Evolutionary conservation across 1,284 basidiomycete genomes (phyloP), one percentile per base, ranked within the genome.

Genomic region (Sanguinoderma infundibulare): DNA sequence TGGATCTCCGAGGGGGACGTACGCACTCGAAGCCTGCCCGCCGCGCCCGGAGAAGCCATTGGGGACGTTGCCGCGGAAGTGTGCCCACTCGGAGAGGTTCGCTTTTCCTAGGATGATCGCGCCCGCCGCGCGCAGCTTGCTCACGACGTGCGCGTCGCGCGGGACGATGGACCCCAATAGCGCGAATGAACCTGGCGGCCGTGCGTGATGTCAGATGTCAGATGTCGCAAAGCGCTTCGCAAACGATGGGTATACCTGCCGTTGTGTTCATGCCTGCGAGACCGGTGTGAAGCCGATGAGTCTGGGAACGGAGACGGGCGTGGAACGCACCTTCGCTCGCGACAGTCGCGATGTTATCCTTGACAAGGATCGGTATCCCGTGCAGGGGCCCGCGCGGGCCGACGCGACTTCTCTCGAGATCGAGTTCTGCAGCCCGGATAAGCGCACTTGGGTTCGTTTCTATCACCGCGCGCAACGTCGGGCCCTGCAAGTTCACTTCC

Each of bases 21-120:
- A 90, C 1, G 88, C 82, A 63, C 77, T 84, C 0, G 82, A 84
- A 5, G 78, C 75, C 71, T 91, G 89, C 1, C 89, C 88, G 3
- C 87, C 87, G 9, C 87, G 79, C 15, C 85, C 87, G 24, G 86
- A 89, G 80, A 83, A 91, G 5, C 89, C 89, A 5, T 83, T 84
- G 0, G 86, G 77, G 5, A 85, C 62, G 20, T 77, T 73, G 1
- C 87, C 87, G 46, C 88, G 77, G 64, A 83, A 85, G 67, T 87
- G 78, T 1, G 87, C 81, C 74, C 81, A 88, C 70, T 89, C 87
- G 0, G 85, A 87, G 32, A 87, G 74, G 66, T 83, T 86, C n/a
- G 86, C 78, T 70, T 89, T 89, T n/a, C 85, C 87, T 26, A 91
- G 76, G 17, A 91, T 78, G 64, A 92, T 85, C 1, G 89, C 89